Evolutionary conservation across 2,329 filamentous ascomycete genomes (phyloP), one percentile per base, ranked within the genome.

Genomic region (Fusarium hainanense): DNA sequence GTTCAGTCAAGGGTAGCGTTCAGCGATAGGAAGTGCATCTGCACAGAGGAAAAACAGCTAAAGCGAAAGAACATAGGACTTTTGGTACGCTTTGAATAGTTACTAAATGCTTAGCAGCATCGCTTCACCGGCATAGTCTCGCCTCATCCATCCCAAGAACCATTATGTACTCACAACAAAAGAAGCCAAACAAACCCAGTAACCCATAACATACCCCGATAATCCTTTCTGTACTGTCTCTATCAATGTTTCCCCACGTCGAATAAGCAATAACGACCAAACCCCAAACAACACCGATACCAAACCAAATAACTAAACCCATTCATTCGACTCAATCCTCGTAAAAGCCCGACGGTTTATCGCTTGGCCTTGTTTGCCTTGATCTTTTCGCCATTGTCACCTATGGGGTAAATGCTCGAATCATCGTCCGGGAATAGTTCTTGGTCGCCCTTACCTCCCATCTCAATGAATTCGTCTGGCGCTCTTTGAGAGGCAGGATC

Each of bases 371-470:
- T 78, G 18, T 50, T 70, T 40, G 74, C 77, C 63, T 78, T 79
- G 25, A 67, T 61, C 55, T 78, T 80, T 14, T 54, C 60, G 41
- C 67, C 66, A 27, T 72, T 72, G 13, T 81, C 79, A 18, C 70
- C 75, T 51, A 56, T 78, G 14, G 83, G 78, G 72, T 88, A 89
- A 61, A 84, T 81, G 73, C 85, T 87, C 40, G 76, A 79, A 25
- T 77, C 78, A 55, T 93, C 90, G 51, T 93, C 84, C 12, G 87
- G 88, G 77, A 90, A 98, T 16, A 98, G 84, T 44, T 87, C 83
- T 79, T 93, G 89, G 75, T 98, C 95, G 7, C 94, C 95, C 74
- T 92, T 93, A 18, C 93, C 93, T 41, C 95, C 95, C 83, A 97
- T 87, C 66, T 90, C 88, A 79, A 93, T 90, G 73, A 98, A 98